Conservation (phyloP, 73 alveolate species). For the Paramecium pentaurelia region DNA sequence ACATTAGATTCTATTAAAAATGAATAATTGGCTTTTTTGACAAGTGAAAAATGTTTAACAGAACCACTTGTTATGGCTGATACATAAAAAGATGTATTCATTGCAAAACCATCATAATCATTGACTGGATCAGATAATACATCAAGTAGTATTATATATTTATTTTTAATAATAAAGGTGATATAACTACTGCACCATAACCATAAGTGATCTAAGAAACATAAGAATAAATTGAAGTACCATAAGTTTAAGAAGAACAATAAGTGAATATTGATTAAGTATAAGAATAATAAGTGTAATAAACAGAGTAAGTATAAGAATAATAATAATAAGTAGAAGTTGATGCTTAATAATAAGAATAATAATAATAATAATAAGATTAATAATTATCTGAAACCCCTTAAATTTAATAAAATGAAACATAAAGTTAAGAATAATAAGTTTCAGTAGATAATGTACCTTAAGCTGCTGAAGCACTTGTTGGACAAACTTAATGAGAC, state of each 20-base stretch:
- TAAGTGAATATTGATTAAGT: not conserved
- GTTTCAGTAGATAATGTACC: not conserved
- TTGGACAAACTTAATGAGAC: not conserved
- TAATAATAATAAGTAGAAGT: not conserved
- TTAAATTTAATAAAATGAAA: not conserved
- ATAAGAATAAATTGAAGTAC: not conserved
- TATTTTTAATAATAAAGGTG: not conserved
- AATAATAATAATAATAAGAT: not conserved
- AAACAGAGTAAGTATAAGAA: not conserved
- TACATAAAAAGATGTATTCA: not conserved
- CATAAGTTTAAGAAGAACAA: not conserved
- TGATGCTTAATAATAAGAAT: not conserved
- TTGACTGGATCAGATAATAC: not conserved
- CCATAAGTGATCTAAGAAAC: not conserved
- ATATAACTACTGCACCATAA: not conserved
- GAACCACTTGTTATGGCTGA: slow-evolving; percentile 34
- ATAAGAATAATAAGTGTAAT: not conserved
- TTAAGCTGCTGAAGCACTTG: not conserved
- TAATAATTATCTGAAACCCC: not conserved
- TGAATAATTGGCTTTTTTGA: not conserved
- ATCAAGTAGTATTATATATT: not conserved
- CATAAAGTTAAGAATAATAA: not conserved
- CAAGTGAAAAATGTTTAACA: not conserved
- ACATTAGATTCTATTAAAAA: not conserved
- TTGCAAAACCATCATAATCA: not conserved